Base-by-base conservation (phyloP, 2,329 filamentous ascomycete genomes). In the Neophaeococcomyces aloes region DNA sequence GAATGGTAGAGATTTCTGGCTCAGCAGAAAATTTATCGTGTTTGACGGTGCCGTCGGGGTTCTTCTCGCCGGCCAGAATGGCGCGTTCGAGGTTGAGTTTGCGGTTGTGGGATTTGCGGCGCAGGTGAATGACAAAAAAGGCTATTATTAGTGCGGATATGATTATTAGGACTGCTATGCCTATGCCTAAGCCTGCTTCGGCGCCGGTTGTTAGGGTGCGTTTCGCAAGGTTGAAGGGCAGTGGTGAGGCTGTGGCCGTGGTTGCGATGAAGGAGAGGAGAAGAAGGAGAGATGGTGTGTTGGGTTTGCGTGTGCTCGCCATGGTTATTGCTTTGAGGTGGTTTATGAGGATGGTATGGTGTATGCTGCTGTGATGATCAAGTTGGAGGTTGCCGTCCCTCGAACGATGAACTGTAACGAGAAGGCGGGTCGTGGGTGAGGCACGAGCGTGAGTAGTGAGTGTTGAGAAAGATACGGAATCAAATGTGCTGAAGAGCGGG, bases 31-130 rank as follows among this genome's bases (percentile, higher is more conserved):
- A 52, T 39, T 51, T 53, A 36, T 54, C 52, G 7, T 36, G 25
- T 40, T 51, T 53, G 47, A 53, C 53, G 2, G 51, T 40, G 23
- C 53, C 53, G 30, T 55, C 53, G 32, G 39, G 10, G 31, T 55
- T 55, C 48, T 55, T 55, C 44, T 55, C 53, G 38, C 51, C 51
- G 4, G 53, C 46, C 29, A 53, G 45, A 25, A 53, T 49, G 21
- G 51, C 49, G n/a, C 51, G 46, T 47, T 53, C 49, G 18, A 42
- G 38, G 36, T 55, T 55, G 41, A 55, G 42, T 10, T 38, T 17
- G n/a, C 38, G 35, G 32, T 52, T 47, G 39, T 53, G 53, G 31
- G 36, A 37, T 25, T 42, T 38, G 17, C 53, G 51, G 25, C 53
- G 49, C 39, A 53, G 32, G 46, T 55, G 53, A 29, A 55, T 44